Evolutionary conservation across 495 filamentous ascomycete species (phyloP), one percentile per base, ranked within the genome.

Genomic region (Hapsidospora chrysogenum): DNA sequence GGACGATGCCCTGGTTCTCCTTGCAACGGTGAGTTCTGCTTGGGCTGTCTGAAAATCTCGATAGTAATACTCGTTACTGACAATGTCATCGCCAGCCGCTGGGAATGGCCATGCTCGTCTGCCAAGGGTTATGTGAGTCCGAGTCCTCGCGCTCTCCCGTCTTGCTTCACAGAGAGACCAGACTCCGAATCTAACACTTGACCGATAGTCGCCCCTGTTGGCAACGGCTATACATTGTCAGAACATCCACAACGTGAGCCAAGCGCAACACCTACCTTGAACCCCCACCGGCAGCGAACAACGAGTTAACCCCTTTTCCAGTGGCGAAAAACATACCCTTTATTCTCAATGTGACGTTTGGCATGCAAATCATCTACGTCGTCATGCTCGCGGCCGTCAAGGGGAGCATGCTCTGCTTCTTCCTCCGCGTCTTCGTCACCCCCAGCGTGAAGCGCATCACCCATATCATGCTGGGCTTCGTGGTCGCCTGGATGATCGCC

Each of bases 371-470:
- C 14, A 38, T 51, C 36, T 52, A 50, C 37, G 36, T 41, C 26
- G 37, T 44, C 14, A 25, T 36, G 13, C 39, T 51, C 9, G 34
- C 46, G 33, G 30, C 44, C 10, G 39, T 44, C 26, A 49, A 51
- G 18, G 33, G 44, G 4, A 46, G 41, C 32, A 42, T 53, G 37
- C 30, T 51, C 9, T 41, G 37, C 32, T 51, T 53, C 48, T 52
- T 46, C 38, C 28, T 47, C n/a, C 45, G 49, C 5, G 43, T 53
- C 33, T 49, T 53, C 40, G 28, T 50, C 13, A 48, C 36, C 1
- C 36, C 26, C 16, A 46, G 48, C 7, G 45, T 56, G 19, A 51
- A 49, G 30, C 36, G 47, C n/a, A 41, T 46, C 11, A 43, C 50
- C 3, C 32, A 36, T 31, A 33, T 49, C 11, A 44, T 41, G 26